These are phyloP conservation scores for Macrocybe gigantea DNA, from an alignment of 768 basidiomycete species.

Conservation along the genomic window DNA sequence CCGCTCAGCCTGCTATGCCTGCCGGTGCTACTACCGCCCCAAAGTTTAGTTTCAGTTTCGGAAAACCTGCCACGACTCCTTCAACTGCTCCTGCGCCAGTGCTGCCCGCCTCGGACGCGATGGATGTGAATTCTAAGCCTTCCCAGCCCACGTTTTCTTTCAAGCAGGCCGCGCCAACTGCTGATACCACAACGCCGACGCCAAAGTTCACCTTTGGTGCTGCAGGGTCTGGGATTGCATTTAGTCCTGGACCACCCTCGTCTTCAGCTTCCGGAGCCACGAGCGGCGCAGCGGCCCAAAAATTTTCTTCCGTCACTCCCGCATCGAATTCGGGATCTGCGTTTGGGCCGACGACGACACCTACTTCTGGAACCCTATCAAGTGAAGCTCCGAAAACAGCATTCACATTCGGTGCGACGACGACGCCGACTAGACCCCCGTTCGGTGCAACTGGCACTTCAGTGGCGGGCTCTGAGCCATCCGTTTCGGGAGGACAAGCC, in stretches of 20 bases:
- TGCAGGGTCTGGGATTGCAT: neutral
- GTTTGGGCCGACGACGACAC: conserved; percentile 1
- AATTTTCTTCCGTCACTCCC: conserved; percentile 1
- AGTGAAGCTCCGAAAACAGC: conserved; percentile 5
- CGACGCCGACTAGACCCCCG: neutral
- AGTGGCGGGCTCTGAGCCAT: conserved; percentile 6
- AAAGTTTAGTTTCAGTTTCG: conserved; percentile 34
- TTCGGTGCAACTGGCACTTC: conserved; percentile 9
- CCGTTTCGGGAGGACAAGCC: neutral
- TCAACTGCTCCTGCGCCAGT: conserved; percentile 10
- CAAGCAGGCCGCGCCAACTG: conserved; percentile 11
- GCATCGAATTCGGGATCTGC: neutral
- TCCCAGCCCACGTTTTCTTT: conserved; percentile 16
- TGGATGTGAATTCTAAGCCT: conserved; percentile 17
- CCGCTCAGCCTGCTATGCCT: conserved; percentile 10
- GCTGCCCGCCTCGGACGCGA: neutral
- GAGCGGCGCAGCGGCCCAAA: neutral
- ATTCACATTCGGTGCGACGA: conserved; percentile 7
- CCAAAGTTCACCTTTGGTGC: conserved; percentile 13
- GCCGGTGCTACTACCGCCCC: conserved; percentile 20
- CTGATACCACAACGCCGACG: conserved; percentile 5
- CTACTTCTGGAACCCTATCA: conserved; percentile 6
- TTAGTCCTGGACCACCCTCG: neutral
- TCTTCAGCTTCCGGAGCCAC: neutral
- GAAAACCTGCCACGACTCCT: conserved; percentile 8